Conservation (phyloP, 2,329 filamentous ascomycete genomes). For the Sordariomycetes sp. region DNA sequence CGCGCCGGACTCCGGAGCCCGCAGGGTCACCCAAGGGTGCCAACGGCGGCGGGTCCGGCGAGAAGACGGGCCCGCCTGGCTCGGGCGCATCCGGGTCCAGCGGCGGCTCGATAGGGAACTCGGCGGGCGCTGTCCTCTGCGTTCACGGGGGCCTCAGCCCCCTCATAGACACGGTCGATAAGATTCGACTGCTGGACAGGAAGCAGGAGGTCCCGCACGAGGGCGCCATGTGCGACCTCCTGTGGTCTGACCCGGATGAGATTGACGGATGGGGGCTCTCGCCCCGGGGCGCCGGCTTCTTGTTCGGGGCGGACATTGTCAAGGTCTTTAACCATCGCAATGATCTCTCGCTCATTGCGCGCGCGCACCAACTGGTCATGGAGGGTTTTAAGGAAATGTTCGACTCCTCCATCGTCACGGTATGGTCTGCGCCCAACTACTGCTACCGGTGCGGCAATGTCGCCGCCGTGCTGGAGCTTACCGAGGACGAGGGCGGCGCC, state of each 20-base stretch:
- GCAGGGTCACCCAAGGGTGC: constrained; percentile 12
- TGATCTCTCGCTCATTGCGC: constrained; percentile 79
- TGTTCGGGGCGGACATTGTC: constrained; percentile 92
- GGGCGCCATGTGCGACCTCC: constrained; percentile 94
- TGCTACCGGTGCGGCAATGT: constrained; percentile 95
- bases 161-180: constrained; percentile 84
- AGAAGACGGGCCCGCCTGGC: constrained; percentile 58
- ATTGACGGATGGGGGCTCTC: constrained; percentile 95
- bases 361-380: constrained; percentile 97
- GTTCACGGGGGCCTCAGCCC: constrained; percentile 91
- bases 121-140: constrained; percentile 76
- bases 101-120: constrained; percentile 48
- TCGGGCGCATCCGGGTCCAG: constrained; percentile 65
- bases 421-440: constrained; percentile 98
- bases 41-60: constrained; percentile 9
- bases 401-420: constrained; percentile 85
- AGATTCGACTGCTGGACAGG: constrained; percentile 85
- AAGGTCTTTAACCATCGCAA: constrained; percentile 93
- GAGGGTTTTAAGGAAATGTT: constrained; percentile 99
- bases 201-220: constrained; percentile 98
- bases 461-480: constrained; percentile 83
- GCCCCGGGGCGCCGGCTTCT: constrained; percentile 84
- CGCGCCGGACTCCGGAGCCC: constrained; percentile 27
- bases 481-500: constrained; percentile 69
- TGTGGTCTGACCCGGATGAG: constrained; percentile 97